Conservation (phyloP, 495 filamentous ascomycete species). For the Astrothelium subdiscretum region DNA sequence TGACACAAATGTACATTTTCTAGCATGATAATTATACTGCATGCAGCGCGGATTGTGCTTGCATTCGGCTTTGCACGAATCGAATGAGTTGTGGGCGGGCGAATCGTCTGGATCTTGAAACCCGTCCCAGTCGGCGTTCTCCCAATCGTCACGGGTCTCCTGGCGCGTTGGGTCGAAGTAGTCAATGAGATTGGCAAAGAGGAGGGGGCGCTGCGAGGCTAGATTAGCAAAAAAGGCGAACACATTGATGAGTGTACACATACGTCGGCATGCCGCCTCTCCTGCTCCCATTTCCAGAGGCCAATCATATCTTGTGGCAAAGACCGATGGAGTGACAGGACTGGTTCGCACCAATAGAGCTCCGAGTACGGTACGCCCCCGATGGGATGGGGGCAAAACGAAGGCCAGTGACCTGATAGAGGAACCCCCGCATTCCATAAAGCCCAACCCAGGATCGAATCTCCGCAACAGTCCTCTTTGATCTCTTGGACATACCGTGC, state of each 20-base stretch:
- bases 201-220: conserved; percentile 5
- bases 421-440: not conserved
- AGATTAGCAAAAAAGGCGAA: not conserved
- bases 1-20: conserved; percentile 6
- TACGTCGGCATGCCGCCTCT: conserved; percentile 1
- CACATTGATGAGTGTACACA: not conserved
- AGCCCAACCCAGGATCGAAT: conserved; percentile 6
- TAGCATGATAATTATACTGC: conserved; percentile 10
- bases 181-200: conserved; percentile 7
- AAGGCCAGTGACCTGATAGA: conserved; percentile 7
- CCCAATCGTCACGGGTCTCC: conserved; percentile 7
- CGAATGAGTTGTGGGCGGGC: conserved; percentile 6
- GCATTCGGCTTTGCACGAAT: conserved; percentile 6
- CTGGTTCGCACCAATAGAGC: conserved; percentile 18
- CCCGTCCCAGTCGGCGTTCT: conserved; percentile 3
- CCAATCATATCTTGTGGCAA: conserved; percentile 5
- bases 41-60: conserved; percentile 5
- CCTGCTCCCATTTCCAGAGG: conserved; percentile 11
- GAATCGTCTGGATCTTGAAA: conserved; percentile 7
- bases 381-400: conserved; percentile 7
- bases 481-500: conserved; percentile 14
- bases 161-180: conserved; percentile 6
- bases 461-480: conserved; percentile 9
- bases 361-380: conserved; percentile 3
- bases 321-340: conserved; percentile 14